Evolutionary conservation across 768 basidiomycete genomes (phyloP).

Genomic region (Mycena venus): DNA sequence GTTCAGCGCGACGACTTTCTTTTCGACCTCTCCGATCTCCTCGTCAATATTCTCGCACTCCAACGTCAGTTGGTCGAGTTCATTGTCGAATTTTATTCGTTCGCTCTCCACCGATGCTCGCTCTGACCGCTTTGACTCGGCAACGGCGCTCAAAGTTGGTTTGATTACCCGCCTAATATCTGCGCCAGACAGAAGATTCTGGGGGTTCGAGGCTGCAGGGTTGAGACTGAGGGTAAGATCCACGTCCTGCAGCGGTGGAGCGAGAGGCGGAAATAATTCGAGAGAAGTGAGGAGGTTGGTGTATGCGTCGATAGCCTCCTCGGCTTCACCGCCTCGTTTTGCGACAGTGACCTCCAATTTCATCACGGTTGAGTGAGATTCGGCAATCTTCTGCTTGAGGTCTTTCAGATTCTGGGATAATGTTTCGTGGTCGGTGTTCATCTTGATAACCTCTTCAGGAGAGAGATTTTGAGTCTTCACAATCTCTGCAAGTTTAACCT

Average conservation of each 20-base stretch:
- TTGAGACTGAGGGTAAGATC: slow-evolving; percentile 89
- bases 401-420: slow-evolving; percentile 81
- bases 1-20: slow-evolving; percentile 76
- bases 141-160: slow-evolving; percentile 80
- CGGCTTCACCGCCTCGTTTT: slow-evolving; percentile 83
- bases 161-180: slow-evolving; percentile 82
- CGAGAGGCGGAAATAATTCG: slow-evolving; percentile 82
- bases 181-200: slow-evolving; percentile 74
- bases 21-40: slow-evolving; percentile 80
- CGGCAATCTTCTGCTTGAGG: slow-evolving; percentile 79
- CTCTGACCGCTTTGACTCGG: slow-evolving; percentile 79
- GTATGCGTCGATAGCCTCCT: slow-evolving; percentile 87
- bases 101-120: slow-evolving; percentile 81
- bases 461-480: slow-evolving; percentile 92
- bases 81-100: slow-evolving; percentile 84
- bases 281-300: slow-evolving; percentile 80
- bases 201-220: slow-evolving; percentile 78
- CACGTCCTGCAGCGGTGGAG: slow-evolving; percentile 76
- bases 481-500: slow-evolving; percentile 69
- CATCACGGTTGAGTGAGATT: slow-evolving; percentile 80
- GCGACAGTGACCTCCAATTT: slow-evolving; percentile 88
- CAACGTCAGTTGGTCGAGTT: slow-evolving; percentile 80
- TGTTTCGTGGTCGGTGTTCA: slow-evolving; percentile 91
- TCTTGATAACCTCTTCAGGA: slow-evolving; percentile 90
- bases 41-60: slow-evolving; percentile 88